phyloP scores from a whole-genome alignment of 1,284 basidiomycete genomes.

The Rhizoctonia solani region DNA sequence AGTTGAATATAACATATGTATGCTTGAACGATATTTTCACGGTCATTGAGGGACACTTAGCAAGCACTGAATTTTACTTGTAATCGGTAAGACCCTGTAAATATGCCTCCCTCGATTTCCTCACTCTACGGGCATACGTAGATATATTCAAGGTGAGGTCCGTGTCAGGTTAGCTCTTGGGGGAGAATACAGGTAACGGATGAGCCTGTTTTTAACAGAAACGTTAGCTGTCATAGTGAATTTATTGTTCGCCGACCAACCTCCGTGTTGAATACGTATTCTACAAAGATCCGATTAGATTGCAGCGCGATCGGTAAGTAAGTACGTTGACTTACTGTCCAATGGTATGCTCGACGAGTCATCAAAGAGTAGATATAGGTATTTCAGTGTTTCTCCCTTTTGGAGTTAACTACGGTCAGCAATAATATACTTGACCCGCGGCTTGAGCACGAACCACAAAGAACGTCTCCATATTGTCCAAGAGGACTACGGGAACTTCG shows the following conservation, averaged over 20 bases:
- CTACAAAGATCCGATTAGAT: constrained; percentile 52
- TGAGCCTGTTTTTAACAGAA: constrained; percentile 56
- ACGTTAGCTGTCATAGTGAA: neutral
- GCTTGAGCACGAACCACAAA: constrained; percentile 63
- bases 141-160: no score
- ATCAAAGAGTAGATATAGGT: constrained; percentile 88
- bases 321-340: constrained; percentile 56
- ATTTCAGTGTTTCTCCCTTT: constrained; percentile 92
- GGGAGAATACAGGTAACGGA: constrained; percentile 66
- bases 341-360: constrained; percentile 74
- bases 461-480: constrained; percentile 97
- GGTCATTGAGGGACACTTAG: no score
- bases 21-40: no score
- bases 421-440: neutral
- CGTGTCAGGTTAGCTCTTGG: constrained; percentile 42
- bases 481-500: constrained; percentile 62
- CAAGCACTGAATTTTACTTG: no score
- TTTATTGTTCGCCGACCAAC: constrained; percentile 47
- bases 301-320: neutral
- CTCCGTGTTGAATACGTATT: constrained; percentile 95
- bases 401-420: constrained; percentile 5
- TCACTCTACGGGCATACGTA: no score
- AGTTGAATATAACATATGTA: no score
- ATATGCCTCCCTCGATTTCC: no score
- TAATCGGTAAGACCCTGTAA: no score